These are phyloP conservation scores for Cornus florida DNA, from an alignment of 148 eudicot genomes.

Conservation along the genomic window DNA sequence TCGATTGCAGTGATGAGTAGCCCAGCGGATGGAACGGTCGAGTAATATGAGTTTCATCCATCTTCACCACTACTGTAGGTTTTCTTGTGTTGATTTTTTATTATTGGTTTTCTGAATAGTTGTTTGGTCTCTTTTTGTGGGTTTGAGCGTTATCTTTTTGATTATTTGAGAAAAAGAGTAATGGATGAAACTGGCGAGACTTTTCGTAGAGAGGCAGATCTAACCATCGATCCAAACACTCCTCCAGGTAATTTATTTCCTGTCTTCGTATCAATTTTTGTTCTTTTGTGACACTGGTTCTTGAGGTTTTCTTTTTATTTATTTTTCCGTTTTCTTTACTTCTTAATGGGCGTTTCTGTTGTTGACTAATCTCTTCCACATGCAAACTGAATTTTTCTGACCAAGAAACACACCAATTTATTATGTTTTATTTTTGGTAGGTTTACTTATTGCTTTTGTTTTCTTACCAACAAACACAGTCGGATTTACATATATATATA, in stretches of 20 bases:
- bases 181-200: constrained; percentile 6
- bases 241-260: constrained; percentile 5
- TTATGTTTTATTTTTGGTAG: too few species aligned
- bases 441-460: too few species aligned
- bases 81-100: too few species aligned
- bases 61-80: neutral
- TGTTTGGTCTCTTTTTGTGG: neutral
- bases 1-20: neutral
- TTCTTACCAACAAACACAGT: too few species aligned
- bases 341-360: too few species aligned
- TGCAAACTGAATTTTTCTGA: too few species aligned
- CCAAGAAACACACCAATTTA: too few species aligned
- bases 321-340: too few species aligned
- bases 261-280: neutral
- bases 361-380: too few species aligned
- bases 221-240: neutral
- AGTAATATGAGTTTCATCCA: constrained; percentile 11
- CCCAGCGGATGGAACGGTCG: neutral
- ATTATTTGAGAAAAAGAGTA: constrained; percentile 4
- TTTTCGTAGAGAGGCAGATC: constrained; percentile 8
- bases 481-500: neutral
- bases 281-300: neutral
- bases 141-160: constrained; percentile 3
- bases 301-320: too few species aligned
- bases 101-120: neutral